phyloP scores from a whole-genome alignment of 2,329 filamentous ascomycete species.

The Botrytis hyacinthi region DNA sequence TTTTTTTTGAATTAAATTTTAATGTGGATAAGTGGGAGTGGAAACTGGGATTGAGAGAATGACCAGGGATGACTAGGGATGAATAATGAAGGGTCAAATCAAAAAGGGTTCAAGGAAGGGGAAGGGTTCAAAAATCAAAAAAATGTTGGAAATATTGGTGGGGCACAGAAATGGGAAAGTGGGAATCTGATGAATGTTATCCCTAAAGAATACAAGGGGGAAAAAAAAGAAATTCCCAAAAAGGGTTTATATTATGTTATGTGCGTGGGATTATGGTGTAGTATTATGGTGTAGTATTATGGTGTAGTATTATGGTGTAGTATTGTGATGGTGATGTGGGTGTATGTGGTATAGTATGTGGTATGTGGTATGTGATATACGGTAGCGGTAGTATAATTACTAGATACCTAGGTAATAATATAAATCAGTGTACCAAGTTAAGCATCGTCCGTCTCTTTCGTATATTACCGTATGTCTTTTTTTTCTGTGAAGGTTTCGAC shows the following conservation, averaged over 20 bases:
- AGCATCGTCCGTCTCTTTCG: neutral
- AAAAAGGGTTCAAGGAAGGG: neutral
- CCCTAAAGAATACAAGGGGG: neutral
- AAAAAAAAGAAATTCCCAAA: neutral
- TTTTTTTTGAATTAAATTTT: neutral
- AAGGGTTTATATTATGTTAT: neutral
- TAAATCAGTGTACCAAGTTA: neutral
- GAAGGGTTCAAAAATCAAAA: neutral
- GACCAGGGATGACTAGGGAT: neutral
- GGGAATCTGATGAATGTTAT: neutral
- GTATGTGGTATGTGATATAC: neutral
- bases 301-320: no score
- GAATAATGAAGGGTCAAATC: slow-evolving; percentile 1
- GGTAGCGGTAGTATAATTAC: neutral
- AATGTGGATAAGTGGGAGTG: neutral
- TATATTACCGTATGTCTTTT: neutral
- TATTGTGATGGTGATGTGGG: no score
- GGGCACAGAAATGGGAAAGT: neutral
- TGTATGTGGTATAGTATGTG: neutral
- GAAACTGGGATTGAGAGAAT: neutral
- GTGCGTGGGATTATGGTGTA: no score
- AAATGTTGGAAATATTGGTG: slow-evolving; percentile 1
- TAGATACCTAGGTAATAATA: no score
- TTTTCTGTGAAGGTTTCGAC: neutral
- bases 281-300: no score